phyloP scores from a whole-genome alignment of 441 rosid species.

The Gossypium trilobum region DNA sequence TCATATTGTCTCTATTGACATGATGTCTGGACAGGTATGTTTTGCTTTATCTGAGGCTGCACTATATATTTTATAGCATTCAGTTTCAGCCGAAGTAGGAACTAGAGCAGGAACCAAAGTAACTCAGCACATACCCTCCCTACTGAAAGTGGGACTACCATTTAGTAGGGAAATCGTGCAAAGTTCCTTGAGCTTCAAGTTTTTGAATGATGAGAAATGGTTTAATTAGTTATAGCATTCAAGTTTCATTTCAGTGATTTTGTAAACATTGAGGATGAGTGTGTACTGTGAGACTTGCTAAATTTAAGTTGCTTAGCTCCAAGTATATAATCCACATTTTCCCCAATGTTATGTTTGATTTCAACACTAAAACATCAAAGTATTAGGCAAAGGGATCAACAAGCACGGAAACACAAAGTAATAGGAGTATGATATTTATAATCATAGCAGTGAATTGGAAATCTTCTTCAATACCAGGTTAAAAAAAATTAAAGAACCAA shows the following conservation, averaged over 20 bases:
- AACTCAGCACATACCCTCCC: not conserved
- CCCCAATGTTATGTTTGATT: not conserved
- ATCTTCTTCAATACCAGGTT: not conserved
- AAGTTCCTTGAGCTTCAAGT: not conserved
- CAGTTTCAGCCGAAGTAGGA: not conserved
- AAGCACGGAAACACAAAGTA: not conserved
- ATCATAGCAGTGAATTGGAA: not conserved
- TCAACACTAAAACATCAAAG: not conserved
- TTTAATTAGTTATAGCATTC: not conserved
- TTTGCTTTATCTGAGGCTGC: not conserved
- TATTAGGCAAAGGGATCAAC: not conserved
- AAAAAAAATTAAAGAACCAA: not conserved
- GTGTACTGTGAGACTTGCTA: not conserved
- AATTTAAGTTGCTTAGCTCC: not conserved
- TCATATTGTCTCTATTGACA: constrained; percentile 86
- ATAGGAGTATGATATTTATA: not conserved
- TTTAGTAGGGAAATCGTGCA: not conserved
- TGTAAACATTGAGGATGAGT: not conserved
- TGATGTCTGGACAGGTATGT: constrained; percentile 96
- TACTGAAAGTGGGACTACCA: not conserved
- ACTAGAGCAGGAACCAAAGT: not conserved
- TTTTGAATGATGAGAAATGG: not conserved
- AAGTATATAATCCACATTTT: not conserved
- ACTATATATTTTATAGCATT: too few species aligned
- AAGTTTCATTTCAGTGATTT: not conserved